Conservation (phyloP, 306 rosid genomes). For the Pterocarpus santalinus region DNA sequence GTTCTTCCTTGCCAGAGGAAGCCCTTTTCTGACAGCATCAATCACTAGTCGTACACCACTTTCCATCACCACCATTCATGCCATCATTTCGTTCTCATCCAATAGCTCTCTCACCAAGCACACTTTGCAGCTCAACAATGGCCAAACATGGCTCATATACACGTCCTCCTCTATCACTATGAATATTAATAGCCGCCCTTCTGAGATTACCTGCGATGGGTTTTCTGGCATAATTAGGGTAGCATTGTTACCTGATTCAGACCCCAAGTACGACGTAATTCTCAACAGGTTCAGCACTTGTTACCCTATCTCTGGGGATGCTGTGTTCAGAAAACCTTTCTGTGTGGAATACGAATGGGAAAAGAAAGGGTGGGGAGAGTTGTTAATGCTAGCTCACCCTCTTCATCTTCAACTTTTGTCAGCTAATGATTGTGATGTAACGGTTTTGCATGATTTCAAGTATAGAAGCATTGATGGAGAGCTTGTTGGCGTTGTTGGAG, state of each 20-base stretch:
- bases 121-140: conserved; percentile 69
- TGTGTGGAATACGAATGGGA: conserved; percentile 74
- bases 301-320: conserved; percentile 80
- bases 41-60: conserved; percentile 49
- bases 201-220: conserved; percentile 55
- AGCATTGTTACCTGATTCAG: conserved; percentile 63
- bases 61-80: conserved; percentile 73
- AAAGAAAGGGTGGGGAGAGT: conserved; percentile 77
- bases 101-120: conserved; percentile 65
- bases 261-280: conserved; percentile 52
- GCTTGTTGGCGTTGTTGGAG: conserved; percentile 88
- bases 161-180: conserved; percentile 65
- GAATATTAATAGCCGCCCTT: conserved; percentile 27
- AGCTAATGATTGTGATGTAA: conserved; percentile 42
- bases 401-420: conserved; percentile 71
- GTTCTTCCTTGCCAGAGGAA: conserved; percentile 82
- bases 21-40: conserved; percentile 77
- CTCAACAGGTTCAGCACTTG: conserved; percentile 71
- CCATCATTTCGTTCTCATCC: conserved; percentile 60
- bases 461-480: conserved; percentile 85
- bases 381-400: conserved; percentile 93
- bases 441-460: conserved; percentile 69
- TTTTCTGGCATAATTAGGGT: conserved; percentile 78
- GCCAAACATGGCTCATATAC: conserved; percentile 87
- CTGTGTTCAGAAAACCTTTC: conserved; percentile 62